Evolutionary conservation across 495 filamentous ascomycete genomes (phyloP), one percentile per base, ranked within the genome.

Genomic region (Penicillium macrosclerotiorum): DNA sequence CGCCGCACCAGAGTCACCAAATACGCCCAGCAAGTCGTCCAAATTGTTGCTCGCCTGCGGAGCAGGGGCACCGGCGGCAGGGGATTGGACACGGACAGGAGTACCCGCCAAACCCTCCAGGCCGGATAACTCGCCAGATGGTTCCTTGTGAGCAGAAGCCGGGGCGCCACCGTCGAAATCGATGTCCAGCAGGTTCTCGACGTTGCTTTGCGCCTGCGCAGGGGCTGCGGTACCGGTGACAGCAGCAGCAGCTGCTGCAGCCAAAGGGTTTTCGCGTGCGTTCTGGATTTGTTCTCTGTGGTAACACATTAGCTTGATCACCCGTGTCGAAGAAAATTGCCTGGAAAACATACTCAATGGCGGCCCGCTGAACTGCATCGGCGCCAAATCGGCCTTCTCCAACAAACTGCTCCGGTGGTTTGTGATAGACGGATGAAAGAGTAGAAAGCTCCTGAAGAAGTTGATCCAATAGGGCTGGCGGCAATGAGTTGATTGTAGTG

Each of bases 371-470:
- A 56, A 97, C 89, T 40, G 89, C 91, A 59, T 96, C 92, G 30
- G 92, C 90, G 39, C 91, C 91, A 54, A 88, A 95, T 20, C 92
- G 83, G 45, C 93, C 93, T 60, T 95, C 88, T 54, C 93, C 94
- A 44, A 97, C 84, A 72, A 98, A 97, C 4, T 90, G 90, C 72
- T 93, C 89, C 27, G 93, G 89, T 12, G 91, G 91, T 70, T 96
- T 97, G 77, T 97, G 93, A 69, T 98, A 98, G n/a, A 98, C 93
- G 9, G 92, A 96, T 2, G 93, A 90, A 16, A 98, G 81, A 9
- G 94, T 95, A n/a, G 91, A 96, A 11, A 98, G 81, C 65, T 97
- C 90, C 4, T 75, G 75, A 9, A 97, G 81, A 3, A 98, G 82
- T 54, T 89, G 81, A 23, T 97, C 90, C 13, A 98, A 83, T 5